Percentiles rank a stretch among this genome's conserved stretches.
Conservation (phyloP, 192 early-diverging fungal species). For the Entomortierella parvispora region DNA sequence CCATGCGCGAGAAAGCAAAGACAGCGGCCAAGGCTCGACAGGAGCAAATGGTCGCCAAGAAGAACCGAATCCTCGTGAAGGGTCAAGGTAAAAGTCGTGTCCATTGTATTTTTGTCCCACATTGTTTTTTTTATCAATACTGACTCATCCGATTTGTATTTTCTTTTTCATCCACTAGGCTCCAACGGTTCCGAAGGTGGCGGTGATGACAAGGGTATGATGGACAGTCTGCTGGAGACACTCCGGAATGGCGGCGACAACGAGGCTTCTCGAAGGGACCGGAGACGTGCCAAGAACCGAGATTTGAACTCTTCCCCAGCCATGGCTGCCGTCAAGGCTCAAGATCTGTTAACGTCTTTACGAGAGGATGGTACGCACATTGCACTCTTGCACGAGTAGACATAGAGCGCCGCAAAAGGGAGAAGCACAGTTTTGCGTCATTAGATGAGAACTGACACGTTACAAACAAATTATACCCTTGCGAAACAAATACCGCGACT, state of each 20-base stretch:
- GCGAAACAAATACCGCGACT: too few relatives aligned
- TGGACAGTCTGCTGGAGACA: constrained; percentile 81
- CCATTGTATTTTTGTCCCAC: constrained; percentile 4
- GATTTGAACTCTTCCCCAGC: constrained; percentile 18
- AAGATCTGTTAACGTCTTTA: constrained; percentile 42
- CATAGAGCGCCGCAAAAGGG: not conserved
- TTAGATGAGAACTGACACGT: too few relatives aligned
- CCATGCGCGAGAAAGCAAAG: constrained; percentile 41
- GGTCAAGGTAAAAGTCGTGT: constrained; percentile 9
- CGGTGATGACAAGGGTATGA: constrained; percentile 76
- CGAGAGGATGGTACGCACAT: constrained; percentile 25
- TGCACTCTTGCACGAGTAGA: constrained; percentile 34
- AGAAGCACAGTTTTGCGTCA: too few relatives aligned
- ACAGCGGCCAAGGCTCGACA: constrained; percentile 46
- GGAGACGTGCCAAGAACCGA: constrained; percentile 32
- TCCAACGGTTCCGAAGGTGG: constrained; percentile 43
- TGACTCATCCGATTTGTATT: too few relatives aligned
- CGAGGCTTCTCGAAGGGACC: constrained; percentile 44
- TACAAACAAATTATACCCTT: too few relatives aligned
- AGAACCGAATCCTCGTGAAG: constrained; percentile 40
- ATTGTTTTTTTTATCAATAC: constrained; percentile 4
- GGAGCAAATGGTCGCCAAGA: constrained; percentile 47
- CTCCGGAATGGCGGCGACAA: constrained; percentile 74
- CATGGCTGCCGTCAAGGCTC: constrained; percentile 42
- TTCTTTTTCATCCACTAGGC: constrained; percentile 5